Evolutionary conservation across 345 rosid species (phyloP).

Genomic region (Iberis pinnata): DNA sequence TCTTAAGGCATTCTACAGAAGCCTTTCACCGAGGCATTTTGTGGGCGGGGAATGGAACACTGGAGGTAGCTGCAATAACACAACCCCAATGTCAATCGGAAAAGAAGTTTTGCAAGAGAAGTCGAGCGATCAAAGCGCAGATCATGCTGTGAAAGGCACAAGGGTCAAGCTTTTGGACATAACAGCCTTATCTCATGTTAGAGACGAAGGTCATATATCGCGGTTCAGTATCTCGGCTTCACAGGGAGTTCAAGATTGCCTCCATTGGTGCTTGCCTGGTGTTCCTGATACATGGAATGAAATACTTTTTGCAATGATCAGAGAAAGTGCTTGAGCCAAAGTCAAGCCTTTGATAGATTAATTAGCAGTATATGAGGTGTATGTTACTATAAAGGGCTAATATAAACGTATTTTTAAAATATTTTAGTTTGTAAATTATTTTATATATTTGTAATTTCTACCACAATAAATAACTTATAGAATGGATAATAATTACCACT

Average conservation of each 20-base stretch:
- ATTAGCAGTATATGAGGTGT: not conserved
- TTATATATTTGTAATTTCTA: too few species aligned
- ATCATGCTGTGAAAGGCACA: constrained; percentile 53
- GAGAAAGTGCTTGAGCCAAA: not conserved
- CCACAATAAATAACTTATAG: too few species aligned
- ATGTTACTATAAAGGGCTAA: too few species aligned
- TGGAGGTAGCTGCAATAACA: constrained; percentile 77
- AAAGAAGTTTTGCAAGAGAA: constrained; percentile 60
- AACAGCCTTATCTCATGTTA: constrained; percentile 54
- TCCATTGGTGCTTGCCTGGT: constrained; percentile 75
- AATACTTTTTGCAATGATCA: constrained; percentile 44
- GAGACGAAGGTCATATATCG: constrained; percentile 84
- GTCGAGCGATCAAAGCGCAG: constrained; percentile 55
- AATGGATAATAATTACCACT: too few species aligned
- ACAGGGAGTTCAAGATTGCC: constrained; percentile 58
- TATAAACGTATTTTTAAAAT: too few species aligned
- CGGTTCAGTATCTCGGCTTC: constrained; percentile 46
- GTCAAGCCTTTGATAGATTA: not conserved
- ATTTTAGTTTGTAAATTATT: too few species aligned
- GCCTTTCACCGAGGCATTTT: constrained; percentile 78
- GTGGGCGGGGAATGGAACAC: constrained; percentile 82
- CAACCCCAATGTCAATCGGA: constrained; percentile 64
- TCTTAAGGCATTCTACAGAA: constrained; percentile 58
- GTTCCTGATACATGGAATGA: constrained; percentile 77
- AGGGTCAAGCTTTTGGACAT: constrained; percentile 63